Conservation (phyloP, 805 yeast genomes). For the Nakazawaea populi region DNA sequence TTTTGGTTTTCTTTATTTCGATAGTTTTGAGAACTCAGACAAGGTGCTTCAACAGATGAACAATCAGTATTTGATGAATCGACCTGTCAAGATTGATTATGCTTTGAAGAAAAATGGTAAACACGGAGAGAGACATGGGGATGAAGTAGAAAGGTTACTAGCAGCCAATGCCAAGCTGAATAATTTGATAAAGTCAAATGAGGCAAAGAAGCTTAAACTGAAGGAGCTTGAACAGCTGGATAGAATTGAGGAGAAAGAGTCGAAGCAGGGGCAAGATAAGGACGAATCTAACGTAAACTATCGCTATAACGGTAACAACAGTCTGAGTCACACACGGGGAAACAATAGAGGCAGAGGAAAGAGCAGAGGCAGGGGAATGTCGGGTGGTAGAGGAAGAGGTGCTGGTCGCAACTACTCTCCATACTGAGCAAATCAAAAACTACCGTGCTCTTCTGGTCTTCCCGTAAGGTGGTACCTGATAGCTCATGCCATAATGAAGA, state of each 20-base stretch:
- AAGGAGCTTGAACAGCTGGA: not conserved
- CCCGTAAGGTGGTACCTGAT: not conserved
- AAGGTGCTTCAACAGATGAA: constrained; percentile 63
- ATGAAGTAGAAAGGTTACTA: constrained; percentile 63
- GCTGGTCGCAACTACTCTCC: constrained; percentile 1
- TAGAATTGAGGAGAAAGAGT: not conserved
- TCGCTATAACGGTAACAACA: not conserved
- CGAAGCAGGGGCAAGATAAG: not conserved
- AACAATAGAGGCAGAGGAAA: constrained; percentile 1
- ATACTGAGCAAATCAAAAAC: not conserved
- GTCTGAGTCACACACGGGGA: not conserved
- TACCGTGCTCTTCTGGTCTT: not conserved
- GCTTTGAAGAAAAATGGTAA: constrained; percentile 62
- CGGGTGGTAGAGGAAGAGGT: constrained; percentile 1
- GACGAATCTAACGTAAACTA: not conserved
- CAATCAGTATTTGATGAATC: constrained; percentile 64
- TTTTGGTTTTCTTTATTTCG: constrained; percentile 61
- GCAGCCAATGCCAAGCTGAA: constrained; percentile 57
- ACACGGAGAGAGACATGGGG: constrained; percentile 64
- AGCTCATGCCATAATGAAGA: no score
- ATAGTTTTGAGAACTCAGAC: constrained; percentile 64
- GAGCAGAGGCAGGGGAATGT: not conserved
- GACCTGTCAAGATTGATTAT: constrained; percentile 54
- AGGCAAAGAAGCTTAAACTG: not conserved
- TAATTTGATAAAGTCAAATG: constrained; percentile 12